These are phyloP conservation scores for Barnettozyma pratensis DNA, from an alignment of 805 yeast species.

Conservation along the genomic window DNA sequence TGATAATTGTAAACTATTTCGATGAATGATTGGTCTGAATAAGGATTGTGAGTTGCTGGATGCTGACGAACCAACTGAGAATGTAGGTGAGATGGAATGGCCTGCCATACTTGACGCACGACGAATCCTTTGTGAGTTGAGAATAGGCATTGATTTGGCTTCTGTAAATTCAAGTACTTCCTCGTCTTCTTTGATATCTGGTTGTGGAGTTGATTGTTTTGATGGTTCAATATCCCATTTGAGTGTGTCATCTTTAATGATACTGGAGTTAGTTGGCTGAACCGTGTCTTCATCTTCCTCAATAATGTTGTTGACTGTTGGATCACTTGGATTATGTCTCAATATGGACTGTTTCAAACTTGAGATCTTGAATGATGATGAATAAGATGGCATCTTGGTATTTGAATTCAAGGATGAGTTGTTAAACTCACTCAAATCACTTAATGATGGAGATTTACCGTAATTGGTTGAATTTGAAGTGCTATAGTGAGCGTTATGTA, in stretches of 20 bases:
- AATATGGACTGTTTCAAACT: constrained; percentile 15
- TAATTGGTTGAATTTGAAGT: constrained; percentile 24
- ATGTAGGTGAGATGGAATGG: constrained; percentile 20
- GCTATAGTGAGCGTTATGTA: constrained; percentile 18
- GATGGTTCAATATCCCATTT: constrained; percentile 16
- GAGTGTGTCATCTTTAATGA: constrained; percentile 15
- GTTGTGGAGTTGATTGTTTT: neutral
- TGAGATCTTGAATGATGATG: constrained; percentile 15
- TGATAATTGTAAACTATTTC: constrained; percentile 1
- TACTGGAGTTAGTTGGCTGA: constrained; percentile 3
- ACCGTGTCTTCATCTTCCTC: constrained; percentile 19
- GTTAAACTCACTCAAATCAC: constrained; percentile 24
- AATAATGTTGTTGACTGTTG: constrained; percentile 8
- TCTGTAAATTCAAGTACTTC: constrained; percentile 20
- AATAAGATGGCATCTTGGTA: constrained; percentile 6
- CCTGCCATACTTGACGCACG: constrained; percentile 11
- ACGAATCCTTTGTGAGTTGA: constrained; percentile 1
- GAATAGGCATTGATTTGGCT: constrained; percentile 16
- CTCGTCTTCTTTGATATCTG: constrained; percentile 5
- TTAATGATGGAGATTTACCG: constrained; percentile 24
- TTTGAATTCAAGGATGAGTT: constrained; percentile 10
- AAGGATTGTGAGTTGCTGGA: constrained; percentile 16
- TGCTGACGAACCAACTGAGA: constrained; percentile 15
- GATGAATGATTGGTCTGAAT: constrained; percentile 7
- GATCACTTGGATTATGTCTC: neutral